Evolutionary conservation across 75 land plant genomes (phyloP).

Genomic region (Adiantum capillusveneris): DNA sequence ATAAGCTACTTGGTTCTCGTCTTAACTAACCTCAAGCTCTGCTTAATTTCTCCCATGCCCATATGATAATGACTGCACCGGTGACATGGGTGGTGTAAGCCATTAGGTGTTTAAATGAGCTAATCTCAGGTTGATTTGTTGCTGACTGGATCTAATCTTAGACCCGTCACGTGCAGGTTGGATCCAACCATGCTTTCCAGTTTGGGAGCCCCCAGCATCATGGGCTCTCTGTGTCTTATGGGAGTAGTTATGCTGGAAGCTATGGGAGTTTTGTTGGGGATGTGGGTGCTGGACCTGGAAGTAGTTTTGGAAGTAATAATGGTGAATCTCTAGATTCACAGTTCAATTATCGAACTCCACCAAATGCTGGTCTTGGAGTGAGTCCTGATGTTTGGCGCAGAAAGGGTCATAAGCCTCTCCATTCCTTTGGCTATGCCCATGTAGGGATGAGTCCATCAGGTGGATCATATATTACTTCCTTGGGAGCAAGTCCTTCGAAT

Average conservation of each 20-base stretch:
- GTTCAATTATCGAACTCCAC: background rate
- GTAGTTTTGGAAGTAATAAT: slow-evolving; percentile 80
- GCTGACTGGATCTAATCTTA: background rate
- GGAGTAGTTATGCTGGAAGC: slow-evolving; percentile 74
- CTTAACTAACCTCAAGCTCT: too few relatives aligned
- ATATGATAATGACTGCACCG: too few relatives aligned
- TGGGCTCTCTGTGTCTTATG: slow-evolving; percentile 34
- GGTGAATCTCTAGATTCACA: slow-evolving; percentile 20
- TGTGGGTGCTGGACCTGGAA: slow-evolving; percentile 39
- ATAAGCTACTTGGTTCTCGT: too few relatives aligned
- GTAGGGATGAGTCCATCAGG: slow-evolving; percentile 64
- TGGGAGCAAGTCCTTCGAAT: slow-evolving; percentile 86
- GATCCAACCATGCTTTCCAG: background rate
- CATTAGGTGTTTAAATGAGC: too few relatives aligned
- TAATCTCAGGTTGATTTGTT: background rate
- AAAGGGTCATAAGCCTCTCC: slow-evolving; percentile 27
- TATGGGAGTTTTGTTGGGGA: slow-evolving; percentile 71
- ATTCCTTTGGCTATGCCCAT: slow-evolving; percentile 29
- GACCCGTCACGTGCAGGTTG: background rate
- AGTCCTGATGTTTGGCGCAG: slow-evolving; percentile 60
- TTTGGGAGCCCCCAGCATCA: slow-evolving; percentile 47
- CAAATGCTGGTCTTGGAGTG: slow-evolving; percentile 31
- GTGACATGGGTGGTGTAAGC: too few relatives aligned
- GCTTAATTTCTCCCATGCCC: too few relatives aligned
- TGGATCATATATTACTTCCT: slow-evolving; percentile 44